Base-by-base conservation (phyloP, 768 basidiomycete genomes). In the Rubroboletus pulcherrimus region DNA sequence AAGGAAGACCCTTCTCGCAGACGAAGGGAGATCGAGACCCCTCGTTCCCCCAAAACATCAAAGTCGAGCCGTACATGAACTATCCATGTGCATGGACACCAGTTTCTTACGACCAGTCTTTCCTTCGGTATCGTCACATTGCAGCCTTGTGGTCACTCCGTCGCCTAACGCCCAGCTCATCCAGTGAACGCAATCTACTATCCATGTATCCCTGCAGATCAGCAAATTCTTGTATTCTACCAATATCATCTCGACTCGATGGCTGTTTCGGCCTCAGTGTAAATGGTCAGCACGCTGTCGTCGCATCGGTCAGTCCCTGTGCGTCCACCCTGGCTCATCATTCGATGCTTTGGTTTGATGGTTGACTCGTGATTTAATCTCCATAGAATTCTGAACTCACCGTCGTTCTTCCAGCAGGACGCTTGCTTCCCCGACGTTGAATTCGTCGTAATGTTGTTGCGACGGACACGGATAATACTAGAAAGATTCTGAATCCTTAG, bases 1-100 rank as follows among this genome's bases (percentile, higher is more conserved):
- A 65, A 60, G 56, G 69, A 65, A 44, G 74, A 66, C 34, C 39
- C 49, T 15, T 55, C 62, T 50, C 66, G 63, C 54, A 63, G 63
- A 56, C 66, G 61, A 49, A 60, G 54, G 49, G 71, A 66, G 47
- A 53, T 53, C 42, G 53, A 69, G 11, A 12, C 51, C 12, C 35
- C 29, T 48, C 31, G 24, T n/a, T 31, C 54, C 10, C 38, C 39
- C 9, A 15, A 57, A 45, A 41, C 52, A n/a, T 61, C 56, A 10
- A 55, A 48, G 19, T 29, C 59, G 47, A 54, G 34, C 26, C 57
- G 54, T 53, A 15, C 58, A 19, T 67, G 61, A 66, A 49, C 45
- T 37, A 57, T 33, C 31, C 45, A 37, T 47, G 56, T 42, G 50
- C 42, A 37, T 47, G 56, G 45, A 52, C 49, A 29, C 24, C 40